Base-by-base conservation (phyloP, 2,329 filamentous ascomycete genomes). In the Penicillium sp. region DNA sequence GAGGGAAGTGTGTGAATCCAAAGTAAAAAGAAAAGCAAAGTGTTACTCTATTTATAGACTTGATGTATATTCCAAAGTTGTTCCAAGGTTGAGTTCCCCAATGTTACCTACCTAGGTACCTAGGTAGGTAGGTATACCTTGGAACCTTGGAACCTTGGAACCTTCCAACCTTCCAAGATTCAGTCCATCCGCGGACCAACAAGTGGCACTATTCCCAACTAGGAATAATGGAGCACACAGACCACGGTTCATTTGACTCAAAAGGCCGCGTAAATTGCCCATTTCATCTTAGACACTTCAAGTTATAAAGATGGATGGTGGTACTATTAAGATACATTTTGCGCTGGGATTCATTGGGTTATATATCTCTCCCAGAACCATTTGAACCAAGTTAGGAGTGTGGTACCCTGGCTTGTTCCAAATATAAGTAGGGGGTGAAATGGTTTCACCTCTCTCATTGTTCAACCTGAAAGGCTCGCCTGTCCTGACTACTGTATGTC, bases 381-480 rank as follows among this genome's bases (percentile, higher is more conserved):
- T 34, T 22, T 22, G 2, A 16, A 34, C 14, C 31, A 9, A 2
- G 34, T 35, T 35, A 5, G 8, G 18, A 46, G 11, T 14, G 29
- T 29, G 40, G 40, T 46, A 24, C 14, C 44, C 29, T 46, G 44
- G 29, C 44, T 45, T 46, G 44, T 29, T 29, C 26, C 14, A 46
- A 46, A 46, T 46, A 32, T 46, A 46, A 35, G 43, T 46, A 46
- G 44, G 44, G 44, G 44, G n/a, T n/a, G n/a, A n/a, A n/a, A 35
- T 46, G 14, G 44, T 46, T 4, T 46, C 44, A 46, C 44, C n/a
- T 34, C 31, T 35, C 18, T 44, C 24, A 26, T 24, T 44, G 16
- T 16, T 24, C n/a, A 14, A 18, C 5, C 26, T 20, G 43, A 10
- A 22, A 32, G 16, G 8, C 4, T 31, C 2, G 18, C 11, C 18